Evolutionary conservation across 2,329 filamentous ascomycete species (phyloP), one percentile per base, ranked within the genome.

Genomic region (Cordyceps militaris): DNA sequence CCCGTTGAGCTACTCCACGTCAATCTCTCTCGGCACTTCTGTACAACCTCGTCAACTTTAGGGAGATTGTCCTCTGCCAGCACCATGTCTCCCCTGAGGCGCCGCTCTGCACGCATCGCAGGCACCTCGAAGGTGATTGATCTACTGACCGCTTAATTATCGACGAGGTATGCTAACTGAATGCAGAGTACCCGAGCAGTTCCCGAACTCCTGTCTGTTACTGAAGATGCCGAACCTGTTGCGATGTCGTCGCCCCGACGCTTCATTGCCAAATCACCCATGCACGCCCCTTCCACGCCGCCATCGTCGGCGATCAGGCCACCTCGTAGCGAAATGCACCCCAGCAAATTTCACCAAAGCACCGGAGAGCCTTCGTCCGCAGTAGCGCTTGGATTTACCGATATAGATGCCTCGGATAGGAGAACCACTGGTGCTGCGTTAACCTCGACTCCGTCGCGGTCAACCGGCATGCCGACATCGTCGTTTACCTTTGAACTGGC

Each of bases 281-380:
- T 44, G 47, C 26, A 38, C 21, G 36, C 23, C 21, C 74, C 74
- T 4, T 67, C 66, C 28, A 87, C 88, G 1, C 91, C 91, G 5
- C 82, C 83, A 40, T 81, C 79, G 14, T 84, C 84, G 4, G 80
- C 84, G 6, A 75, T 87, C 63, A 87, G 88, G 74, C 88, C 90
- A 24, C 77, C 87, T 49, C 80, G 80, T 62, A 84, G 86, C 60
- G 91, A 96, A 70, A 97, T 97, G 92, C 92, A 97, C 69, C 93
- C 93, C 9, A 89, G 88, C 75, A 89, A 88, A 68, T 83, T 84
- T 58, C 90, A 94, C 58, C 80, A 83, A 62, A 92, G 88, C 23
- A 87, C 85, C 61, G 89, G 88, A 56, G 78, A 89, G 46, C 83
- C 87, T 2, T 91, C 94, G 26, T 91, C 91, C 11, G 91, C 88